A percentile compares a stretch with the other conserved stretches of the same genome.
Conservation (phyloP, 495 filamentous ascomycete species). For the Neurospora intermedia region DNA sequence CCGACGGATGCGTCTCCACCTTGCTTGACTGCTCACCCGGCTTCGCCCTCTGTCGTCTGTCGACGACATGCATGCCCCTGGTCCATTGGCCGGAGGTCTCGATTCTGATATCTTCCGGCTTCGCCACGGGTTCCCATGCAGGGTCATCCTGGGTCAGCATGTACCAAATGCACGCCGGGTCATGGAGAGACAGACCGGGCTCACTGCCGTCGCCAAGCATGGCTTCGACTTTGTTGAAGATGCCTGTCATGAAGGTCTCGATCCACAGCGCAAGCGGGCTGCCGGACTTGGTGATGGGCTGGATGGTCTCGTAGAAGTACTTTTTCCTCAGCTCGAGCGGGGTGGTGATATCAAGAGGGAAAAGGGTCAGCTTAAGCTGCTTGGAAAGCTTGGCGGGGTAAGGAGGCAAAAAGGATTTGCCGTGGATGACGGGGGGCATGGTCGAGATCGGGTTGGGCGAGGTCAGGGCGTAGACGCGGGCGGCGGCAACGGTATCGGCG, state of each 20-base stretch:
- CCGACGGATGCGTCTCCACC: slow-evolving; percentile 31
- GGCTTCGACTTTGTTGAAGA: slow-evolving; percentile 65
- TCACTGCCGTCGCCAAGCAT: slow-evolving; percentile 41
- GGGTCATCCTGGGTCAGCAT: slow-evolving; percentile 48
- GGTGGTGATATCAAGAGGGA: slow-evolving; percentile 84
- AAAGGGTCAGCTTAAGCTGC: slow-evolving; percentile 62
- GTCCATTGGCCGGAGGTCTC: slow-evolving; percentile 93
- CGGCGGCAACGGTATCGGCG: slow-evolving; percentile 74
- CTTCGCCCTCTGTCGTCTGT: slow-evolving; percentile 53
- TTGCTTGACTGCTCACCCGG: slow-evolving; percentile 36
- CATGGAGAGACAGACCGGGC: slow-evolving; percentile 65
- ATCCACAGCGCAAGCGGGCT: slow-evolving; percentile 82
- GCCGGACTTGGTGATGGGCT: slow-evolving; percentile 36
- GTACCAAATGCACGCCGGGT: slow-evolving; percentile 85
- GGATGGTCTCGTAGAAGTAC: slow-evolving; percentile 46
- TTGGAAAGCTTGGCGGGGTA: slow-evolving; percentile 58
- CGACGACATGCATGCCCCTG: slow-evolving; percentile 76
- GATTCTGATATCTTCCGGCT: slow-evolving; percentile 65
- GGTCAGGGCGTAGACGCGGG: slow-evolving; percentile 81
- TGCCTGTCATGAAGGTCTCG: slow-evolving; percentile 61
- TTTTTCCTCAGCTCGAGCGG: slow-evolving; percentile 55
- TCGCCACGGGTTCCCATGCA: slow-evolving; percentile 36
- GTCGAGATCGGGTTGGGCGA: slow-evolving; percentile 58
- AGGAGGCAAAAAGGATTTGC: slow-evolving; percentile 37
- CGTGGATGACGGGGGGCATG: slow-evolving; percentile 50